phyloP scores from a whole-genome alignment of 257 asterid species.

The Gentiana straminea region DNA sequence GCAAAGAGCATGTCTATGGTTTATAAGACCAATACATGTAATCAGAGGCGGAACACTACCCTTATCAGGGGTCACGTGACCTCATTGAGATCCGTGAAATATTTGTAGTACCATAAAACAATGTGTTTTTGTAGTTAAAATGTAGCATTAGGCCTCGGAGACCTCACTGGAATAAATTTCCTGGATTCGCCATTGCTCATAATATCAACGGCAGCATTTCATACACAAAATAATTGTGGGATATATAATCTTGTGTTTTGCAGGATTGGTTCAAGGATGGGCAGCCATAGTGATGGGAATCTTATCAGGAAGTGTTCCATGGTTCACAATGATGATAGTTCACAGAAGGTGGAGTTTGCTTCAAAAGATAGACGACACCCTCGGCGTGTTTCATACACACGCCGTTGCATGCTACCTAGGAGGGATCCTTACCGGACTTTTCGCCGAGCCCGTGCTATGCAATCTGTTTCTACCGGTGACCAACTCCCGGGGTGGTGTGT shows the following conservation, averaged over 20 bases:
- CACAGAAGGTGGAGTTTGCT: constrained; percentile 50
- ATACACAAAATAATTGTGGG: background rate
- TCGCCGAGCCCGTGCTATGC: constrained; percentile 50
- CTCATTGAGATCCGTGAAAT: background rate
- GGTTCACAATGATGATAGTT: constrained; percentile 64
- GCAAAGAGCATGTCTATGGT: too few species aligned
- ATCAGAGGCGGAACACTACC: too few species aligned
- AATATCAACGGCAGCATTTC: too few species aligned
- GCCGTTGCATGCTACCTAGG: constrained; percentile 61
- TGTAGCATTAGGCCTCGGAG: background rate
- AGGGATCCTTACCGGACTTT: constrained; percentile 51
- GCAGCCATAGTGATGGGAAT: constrained; percentile 59
- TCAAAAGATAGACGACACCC: constrained; percentile 57
- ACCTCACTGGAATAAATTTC: background rate
- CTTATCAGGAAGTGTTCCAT: constrained; percentile 57
- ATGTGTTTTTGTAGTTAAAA: background rate
- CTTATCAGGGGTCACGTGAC: too few species aligned
- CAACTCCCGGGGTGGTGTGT: constrained; percentile 47
- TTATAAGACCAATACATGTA: too few species aligned
- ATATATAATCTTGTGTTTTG: background rate
- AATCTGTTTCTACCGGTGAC: constrained; percentile 46
- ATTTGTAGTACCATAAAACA: background rate
- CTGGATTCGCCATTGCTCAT: too few species aligned
- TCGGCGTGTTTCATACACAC: constrained; percentile 63
- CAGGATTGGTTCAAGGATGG: constrained; percentile 64